Evolutionary conservation across 2,329 filamentous ascomycete genomes (phyloP), one percentile per base, ranked within the genome.

Genomic region (Ceratocystis ficicola): DNA sequence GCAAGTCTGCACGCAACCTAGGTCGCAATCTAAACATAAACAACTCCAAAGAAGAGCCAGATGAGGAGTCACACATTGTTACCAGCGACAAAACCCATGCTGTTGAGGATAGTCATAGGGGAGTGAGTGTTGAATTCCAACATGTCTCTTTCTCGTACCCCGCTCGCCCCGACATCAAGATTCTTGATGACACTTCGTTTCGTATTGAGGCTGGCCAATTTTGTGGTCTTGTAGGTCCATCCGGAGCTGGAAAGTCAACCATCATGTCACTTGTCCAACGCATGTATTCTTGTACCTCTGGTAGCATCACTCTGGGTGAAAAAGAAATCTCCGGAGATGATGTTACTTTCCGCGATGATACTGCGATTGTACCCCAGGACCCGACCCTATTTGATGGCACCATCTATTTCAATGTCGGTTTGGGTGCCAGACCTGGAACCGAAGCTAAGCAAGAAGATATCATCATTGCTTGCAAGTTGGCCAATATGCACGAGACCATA

Each of bases 401-500:
- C 15, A 74, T 85, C 48, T 74, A 73, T 4, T 84, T 84, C 73
- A 85, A 85, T 71, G 75, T 85, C 32, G 74, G 76, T 1, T 76
- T 85, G 1, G 83, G 82, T 8, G 78, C 79, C 0, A 76, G 78
- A 0, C 84, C 83, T 1, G 80, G 77, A 12, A 76, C 80, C 50
- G 78, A 81, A 44, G 81, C 81, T 1, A 81, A 79, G 0, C 76
- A 83, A 57, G 80, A 77, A 7, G 86, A 88, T 60, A 84, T 89
- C 59, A 79, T 86, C 69, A 81, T 83, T 64, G 86, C 86, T 0
- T 89, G 86, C 71, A 80, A 80, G 66, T 75, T 87, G 17, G 86
- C 86, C 44, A 87, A 87, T 71, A 87, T 90, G 68, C 86, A 89
- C 73, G 84, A 89, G 30, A 83, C 82, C 28, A 86, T 90, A 69